Conservation (phyloP, 2,329 filamentous ascomycete genomes). For the Mycosphaerella arachidis region DNA sequence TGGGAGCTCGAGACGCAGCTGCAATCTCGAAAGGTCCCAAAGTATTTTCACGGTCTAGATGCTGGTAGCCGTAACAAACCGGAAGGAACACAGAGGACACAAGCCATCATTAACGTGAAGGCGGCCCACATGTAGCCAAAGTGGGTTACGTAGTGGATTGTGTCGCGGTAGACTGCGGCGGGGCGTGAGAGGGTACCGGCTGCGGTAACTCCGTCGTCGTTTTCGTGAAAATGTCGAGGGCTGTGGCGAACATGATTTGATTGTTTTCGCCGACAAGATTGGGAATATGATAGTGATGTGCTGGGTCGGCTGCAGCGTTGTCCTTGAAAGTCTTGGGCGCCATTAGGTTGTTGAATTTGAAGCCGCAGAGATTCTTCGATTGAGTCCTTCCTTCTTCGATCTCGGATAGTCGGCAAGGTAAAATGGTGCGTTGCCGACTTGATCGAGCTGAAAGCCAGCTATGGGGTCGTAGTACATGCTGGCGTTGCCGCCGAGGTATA, state of each 20-base stretch:
- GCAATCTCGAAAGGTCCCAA: constrained; percentile 36
- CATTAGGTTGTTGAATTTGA: constrained; percentile 14
- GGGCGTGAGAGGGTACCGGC: constrained; percentile 5
- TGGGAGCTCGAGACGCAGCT: constrained; percentile 32
- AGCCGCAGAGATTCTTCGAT: constrained; percentile 13
- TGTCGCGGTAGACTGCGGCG: constrained; percentile 14
- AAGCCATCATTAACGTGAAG: constrained; percentile 29
- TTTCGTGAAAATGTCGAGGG: constrained; percentile 14
- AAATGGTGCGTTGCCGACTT: constrained; percentile 11
- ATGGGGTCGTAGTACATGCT: constrained; percentile 8
- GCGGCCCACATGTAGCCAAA: constrained; percentile 31
- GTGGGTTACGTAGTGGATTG: constrained; percentile 29
- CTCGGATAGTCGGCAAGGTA: constrained; percentile 15
- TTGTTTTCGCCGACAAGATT: constrained; percentile 18
- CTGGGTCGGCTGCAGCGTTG: constrained; percentile 4
- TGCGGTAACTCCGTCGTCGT: constrained; percentile 10
- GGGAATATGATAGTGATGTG: constrained; percentile 8
- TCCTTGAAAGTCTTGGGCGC: constrained; percentile 1
- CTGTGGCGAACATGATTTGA: constrained; percentile 21
- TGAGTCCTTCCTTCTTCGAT: constrained; percentile 1
- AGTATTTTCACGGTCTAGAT: constrained; percentile 34
- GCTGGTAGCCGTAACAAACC: constrained; percentile 36
- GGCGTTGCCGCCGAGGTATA: constrained; percentile 16
- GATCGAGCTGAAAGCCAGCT: constrained; percentile 7
- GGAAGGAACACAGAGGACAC: constrained; percentile 32